A percentile compares a stretch with the other conserved stretches of the same genome.
Evolutionary conservation across 306 rosid genomes (phyloP).

Genomic region (Carpinus viminea): DNA sequence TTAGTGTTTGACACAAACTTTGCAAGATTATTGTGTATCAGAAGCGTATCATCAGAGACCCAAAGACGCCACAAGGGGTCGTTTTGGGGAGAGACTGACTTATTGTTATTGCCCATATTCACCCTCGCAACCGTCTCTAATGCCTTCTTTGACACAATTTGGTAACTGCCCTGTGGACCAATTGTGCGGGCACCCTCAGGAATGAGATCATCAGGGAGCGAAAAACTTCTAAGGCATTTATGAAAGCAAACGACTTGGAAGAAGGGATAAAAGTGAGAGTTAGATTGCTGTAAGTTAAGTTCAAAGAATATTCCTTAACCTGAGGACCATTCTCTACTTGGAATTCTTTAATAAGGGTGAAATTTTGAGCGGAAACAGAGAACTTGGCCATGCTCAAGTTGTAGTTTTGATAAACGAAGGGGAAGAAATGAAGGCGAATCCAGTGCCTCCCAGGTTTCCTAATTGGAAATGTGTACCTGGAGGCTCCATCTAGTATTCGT

Average conservation of each 20-base stretch:
- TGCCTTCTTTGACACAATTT: slow-evolving; percentile 38
- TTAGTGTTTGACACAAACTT: slow-evolving; percentile 35
- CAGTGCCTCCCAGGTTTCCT: slow-evolving; percentile 53
- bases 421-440: slow-evolving; percentile 67
- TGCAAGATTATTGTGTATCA: slow-evolving; percentile 24
- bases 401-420: slow-evolving; percentile 37
- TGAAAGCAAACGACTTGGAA: slow-evolving; percentile 53
- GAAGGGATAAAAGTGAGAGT: slow-evolving; percentile 58
- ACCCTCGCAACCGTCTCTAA: slow-evolving; percentile 61
- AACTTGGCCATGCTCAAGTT: slow-evolving; percentile 56
- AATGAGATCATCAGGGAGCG: slow-evolving; percentile 50
- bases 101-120: slow-evolving; percentile 61
- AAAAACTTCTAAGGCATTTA: slow-evolving; percentile 69
- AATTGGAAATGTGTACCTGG: slow-evolving; percentile 56
- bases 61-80: slow-evolving; percentile 61
- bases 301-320: slow-evolving; percentile 54
- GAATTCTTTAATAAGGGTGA: slow-evolving; percentile 48
- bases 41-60: slow-evolving; percentile 46
- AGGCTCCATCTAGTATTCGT: slow-evolving; percentile 38
- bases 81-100: slow-evolving; percentile 35
- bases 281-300: slow-evolving; percentile 40
- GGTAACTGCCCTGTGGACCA: slow-evolving; percentile 25
- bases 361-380: slow-evolving; percentile 64
- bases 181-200: slow-evolving; percentile 35
- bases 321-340: slow-evolving; percentile 25